Conservation (phyloP, 1,139 yeast species). For the Diutina sp. region DNA sequence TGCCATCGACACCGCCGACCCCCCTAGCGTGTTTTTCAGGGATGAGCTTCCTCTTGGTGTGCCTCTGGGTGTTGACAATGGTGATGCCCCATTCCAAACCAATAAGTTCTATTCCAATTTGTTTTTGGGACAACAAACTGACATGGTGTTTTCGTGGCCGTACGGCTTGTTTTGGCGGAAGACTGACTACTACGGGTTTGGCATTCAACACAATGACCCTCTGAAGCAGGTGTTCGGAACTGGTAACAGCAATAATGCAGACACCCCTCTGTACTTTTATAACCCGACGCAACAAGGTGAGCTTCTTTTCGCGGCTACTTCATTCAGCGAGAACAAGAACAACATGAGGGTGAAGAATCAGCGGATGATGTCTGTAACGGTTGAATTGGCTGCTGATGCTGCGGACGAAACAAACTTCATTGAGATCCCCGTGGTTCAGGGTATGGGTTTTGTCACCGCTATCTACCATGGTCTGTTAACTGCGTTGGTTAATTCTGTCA, state of each 20-base stretch:
- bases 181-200: slow-evolving; percentile 41
- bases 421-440: slow-evolving; percentile 41
- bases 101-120: slow-evolving; percentile 79
- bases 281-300: slow-evolving; percentile 37
- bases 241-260: slow-evolving; percentile 6
- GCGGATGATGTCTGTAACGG: slow-evolving; percentile 44
- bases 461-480: slow-evolving; percentile 46
- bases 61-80: slow-evolving; percentile 31
- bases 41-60: slow-evolving; percentile 25
- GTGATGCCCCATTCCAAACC: slow-evolving; percentile 49
- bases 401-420: slow-evolving; percentile 9
- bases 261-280: slow-evolving; percentile 27
- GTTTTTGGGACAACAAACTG: slow-evolving; percentile 49
- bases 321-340: slow-evolving; percentile 19
- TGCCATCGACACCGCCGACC: neutral
- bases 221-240: slow-evolving; percentile 28
- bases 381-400: slow-evolving; percentile 25
- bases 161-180: slow-evolving; percentile 56
- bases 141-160: slow-evolving; percentile 71
- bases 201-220: slow-evolving; percentile 50
- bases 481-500: slow-evolving; percentile 39
- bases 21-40: neutral
- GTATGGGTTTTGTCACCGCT: slow-evolving; percentile 71
- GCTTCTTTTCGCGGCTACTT: slow-evolving; percentile 43
- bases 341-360: slow-evolving; percentile 35